A percentile compares a stretch with the other conserved stretches of the same genome.
phyloP scores from a whole-genome alignment of 192 early-diverging fungal species.

The Allomyces arbusculus region DNA sequence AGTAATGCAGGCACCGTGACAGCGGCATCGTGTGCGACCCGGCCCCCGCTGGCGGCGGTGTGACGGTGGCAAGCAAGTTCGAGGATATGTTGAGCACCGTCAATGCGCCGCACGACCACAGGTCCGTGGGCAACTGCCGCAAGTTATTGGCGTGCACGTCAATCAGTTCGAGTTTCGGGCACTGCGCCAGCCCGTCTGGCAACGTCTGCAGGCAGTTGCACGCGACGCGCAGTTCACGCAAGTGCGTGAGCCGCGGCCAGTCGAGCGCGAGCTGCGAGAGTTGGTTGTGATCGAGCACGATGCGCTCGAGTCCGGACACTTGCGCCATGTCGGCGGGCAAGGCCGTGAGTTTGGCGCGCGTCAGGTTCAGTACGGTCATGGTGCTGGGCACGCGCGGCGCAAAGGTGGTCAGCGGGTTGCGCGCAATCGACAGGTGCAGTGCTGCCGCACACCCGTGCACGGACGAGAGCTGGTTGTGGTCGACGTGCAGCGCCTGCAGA shows the following conservation, averaged over 20 bases:
- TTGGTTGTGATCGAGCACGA: too few species aligned
- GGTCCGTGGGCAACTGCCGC: slow-evolving; percentile 44
- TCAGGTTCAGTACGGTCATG: slow-evolving; percentile 26
- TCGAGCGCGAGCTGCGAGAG: too few species aligned
- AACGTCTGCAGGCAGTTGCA: too few species aligned
- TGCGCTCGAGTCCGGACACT: too few species aligned
- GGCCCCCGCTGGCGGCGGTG: slow-evolving; percentile 18
- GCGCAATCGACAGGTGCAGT: slow-evolving; percentile 37
- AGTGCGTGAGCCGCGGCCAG: slow-evolving; percentile 21
- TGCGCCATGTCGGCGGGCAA: slow-evolving; percentile 46
- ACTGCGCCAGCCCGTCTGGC: too few species aligned
- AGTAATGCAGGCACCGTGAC: slow-evolving; percentile 25
- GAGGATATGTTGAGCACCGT: slow-evolving; percentile 54
- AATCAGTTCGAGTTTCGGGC: too few species aligned
- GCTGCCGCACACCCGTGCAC: slow-evolving; percentile 36
- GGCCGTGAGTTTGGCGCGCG: slow-evolving; percentile 37
- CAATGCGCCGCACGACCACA: slow-evolving; percentile 54
- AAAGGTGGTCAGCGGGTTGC: slow-evolving; percentile 49
- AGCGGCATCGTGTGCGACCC: slow-evolving; percentile 28
- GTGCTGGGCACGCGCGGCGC: slow-evolving; percentile 36
- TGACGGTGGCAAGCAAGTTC: slow-evolving; percentile 41
- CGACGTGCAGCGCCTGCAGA: slow-evolving; percentile 42
- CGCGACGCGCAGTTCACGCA: slow-evolving; percentile 18
- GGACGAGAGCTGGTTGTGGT: slow-evolving; percentile 47
- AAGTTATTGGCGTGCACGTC: slow-evolving; percentile 63